Evolutionary conservation across 2,329 filamentous ascomycete species (phyloP).

Genomic region (Colletotrichum lindemuthianum): DNA sequence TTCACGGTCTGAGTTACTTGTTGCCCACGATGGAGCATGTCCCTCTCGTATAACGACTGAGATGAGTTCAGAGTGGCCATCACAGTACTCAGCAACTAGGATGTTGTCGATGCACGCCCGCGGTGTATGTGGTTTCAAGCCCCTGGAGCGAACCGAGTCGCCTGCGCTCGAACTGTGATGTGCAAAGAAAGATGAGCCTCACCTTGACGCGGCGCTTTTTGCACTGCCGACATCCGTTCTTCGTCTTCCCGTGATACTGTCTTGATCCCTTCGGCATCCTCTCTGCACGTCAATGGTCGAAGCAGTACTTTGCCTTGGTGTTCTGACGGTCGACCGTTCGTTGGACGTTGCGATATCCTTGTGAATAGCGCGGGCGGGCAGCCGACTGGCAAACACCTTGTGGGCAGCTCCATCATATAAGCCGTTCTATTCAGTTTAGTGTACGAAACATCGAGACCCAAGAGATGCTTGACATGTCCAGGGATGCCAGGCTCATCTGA

Average conservation of each 20-base stretch:
- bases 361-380: background rate
- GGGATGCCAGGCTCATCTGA: constrained; percentile 32
- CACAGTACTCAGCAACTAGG: constrained; percentile 1
- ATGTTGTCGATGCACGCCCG: background rate
- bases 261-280: constrained; percentile 36
- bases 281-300: background rate
- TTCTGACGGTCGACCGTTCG: constrained; percentile 8
- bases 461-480: constrained; percentile 24
- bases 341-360: constrained; percentile 6
- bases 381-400: background rate
- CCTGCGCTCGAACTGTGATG: no score
- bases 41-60: constrained; percentile 8
- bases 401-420: constrained; percentile 25
- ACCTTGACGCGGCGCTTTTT: constrained; percentile 37
- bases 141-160: no score
- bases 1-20: no score
- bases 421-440: constrained; percentile 14
- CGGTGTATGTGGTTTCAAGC: no score
- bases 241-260: constrained; percentile 36
- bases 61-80: background rate
- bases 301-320: constrained; percentile 1
- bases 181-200: background rate
- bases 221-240: constrained; percentile 35
- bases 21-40: background rate
- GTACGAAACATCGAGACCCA: constrained; percentile 22